A percentile compares a stretch with the other conserved stretches of the same genome.
Conservation (phyloP, 1,139 yeast species). For the Yamadazyma jaroonii region DNA sequence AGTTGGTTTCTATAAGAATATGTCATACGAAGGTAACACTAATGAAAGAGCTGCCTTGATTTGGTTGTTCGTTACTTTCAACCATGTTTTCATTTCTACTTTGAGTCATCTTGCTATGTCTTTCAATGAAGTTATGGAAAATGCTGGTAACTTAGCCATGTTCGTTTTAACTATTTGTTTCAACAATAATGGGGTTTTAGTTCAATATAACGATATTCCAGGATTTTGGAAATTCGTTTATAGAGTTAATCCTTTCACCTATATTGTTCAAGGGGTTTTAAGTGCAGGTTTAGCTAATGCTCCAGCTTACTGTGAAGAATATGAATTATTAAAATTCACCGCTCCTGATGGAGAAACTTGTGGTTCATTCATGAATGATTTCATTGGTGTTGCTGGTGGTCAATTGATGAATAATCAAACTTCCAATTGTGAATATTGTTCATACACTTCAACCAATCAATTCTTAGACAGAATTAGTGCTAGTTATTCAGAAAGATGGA, state of each 20-base stretch:
- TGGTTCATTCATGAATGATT: constrained; percentile 45
- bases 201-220: constrained; percentile 49
- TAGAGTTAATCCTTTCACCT: constrained; percentile 66
- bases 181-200: constrained; percentile 79
- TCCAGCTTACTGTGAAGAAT: constrained; percentile 21
- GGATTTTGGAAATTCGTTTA: constrained; percentile 52
- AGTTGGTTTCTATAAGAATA: constrained; percentile 31
- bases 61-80: constrained; percentile 55
- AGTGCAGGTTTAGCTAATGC: constrained; percentile 35
- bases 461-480: constrained; percentile 46
- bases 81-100: constrained; percentile 57
- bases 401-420: constrained; percentile 43
- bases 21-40: constrained; percentile 23
- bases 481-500: constrained; percentile 51
- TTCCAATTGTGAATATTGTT: constrained; percentile 53
- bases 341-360: constrained; percentile 52
- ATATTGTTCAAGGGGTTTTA: constrained; percentile 35
- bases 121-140: constrained; percentile 58
- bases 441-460: constrained; percentile 45
- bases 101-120: constrained; percentile 64
- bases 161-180: constrained; percentile 57
- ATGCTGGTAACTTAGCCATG: constrained; percentile 66
- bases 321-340: constrained; percentile 21
- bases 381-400: constrained; percentile 44
- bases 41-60: constrained; percentile 56